Evolutionary conservation across 2,329 filamentous ascomycete species (phyloP), one percentile per base, ranked within the genome.

Genomic region (Aureobasidium sp.): DNA sequence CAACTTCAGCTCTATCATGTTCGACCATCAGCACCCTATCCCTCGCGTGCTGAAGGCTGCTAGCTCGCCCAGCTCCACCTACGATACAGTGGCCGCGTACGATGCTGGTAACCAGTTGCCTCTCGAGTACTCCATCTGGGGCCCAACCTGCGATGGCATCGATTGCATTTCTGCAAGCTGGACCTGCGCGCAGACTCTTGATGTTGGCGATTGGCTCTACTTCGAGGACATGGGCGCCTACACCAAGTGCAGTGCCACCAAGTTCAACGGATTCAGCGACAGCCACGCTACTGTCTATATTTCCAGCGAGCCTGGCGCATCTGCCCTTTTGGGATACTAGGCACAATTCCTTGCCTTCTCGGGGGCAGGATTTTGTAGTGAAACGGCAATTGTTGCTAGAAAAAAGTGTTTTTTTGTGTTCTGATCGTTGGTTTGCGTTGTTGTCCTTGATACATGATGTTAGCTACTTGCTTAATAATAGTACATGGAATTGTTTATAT

Each of bases 201-300:
- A 97, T 71, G 90, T 96, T 7, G 94, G 94, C 58, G 94, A 99
- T 75, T 99, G 94, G 94, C 82, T 99, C 60, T 99, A 96, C 79
- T 99, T 99, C 76, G 91, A 97, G 78, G 86, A 96, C 64, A 99
- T 99, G 94, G 94, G 94, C 61, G 93, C 94, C 29, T 99, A 99
- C 77, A 97, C 94, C 68, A 96, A 92, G 82, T 97, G 93, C 81
- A 97, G 91, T 63, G 93, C 94, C 65, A 99, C 94, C 62, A 87
- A 89, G 72, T 99, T 99, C 86, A 99, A 99, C 69, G 94, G 94
- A 66, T 99, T 97, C 77, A 89, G 87, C 60, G 90, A 97, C 76
- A 82, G 86, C 68, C 94, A 99, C 75, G 89, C 96, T 70, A 88
- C 95, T 65, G 86, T 97, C 66, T 97, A 97, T 73, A 88, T 97